Conservation (phyloP, 768 basidiomycete species). For the Candolleomyces efflorescens region DNA sequence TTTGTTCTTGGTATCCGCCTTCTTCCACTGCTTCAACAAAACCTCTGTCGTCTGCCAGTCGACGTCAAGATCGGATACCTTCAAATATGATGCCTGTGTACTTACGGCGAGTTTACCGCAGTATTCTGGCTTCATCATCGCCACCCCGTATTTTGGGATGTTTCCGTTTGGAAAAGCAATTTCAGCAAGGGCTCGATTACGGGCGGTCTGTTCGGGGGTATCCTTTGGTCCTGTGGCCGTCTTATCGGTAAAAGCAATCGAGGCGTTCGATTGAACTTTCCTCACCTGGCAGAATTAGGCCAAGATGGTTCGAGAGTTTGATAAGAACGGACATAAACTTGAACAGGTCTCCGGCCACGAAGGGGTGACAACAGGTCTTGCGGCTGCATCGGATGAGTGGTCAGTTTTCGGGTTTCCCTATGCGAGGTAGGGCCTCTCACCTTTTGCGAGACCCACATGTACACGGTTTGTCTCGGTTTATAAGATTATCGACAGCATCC, state of each 20-base stretch:
- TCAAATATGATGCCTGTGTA: too few relatives aligned
- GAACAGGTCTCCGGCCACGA: constrained; percentile 64
- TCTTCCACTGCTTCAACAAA: constrained; percentile 63
- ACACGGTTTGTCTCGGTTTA: constrained; percentile 69
- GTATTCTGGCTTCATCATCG: constrained; percentile 57
- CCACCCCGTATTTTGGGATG: constrained; percentile 56
- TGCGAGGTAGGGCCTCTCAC: constrained; percentile 32
- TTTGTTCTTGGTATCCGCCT: constrained; percentile 62
- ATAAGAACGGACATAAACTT: constrained; percentile 79
- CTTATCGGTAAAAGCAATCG: background rate
- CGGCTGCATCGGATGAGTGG: constrained; percentile 23
- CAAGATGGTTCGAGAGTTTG: constrained; percentile 87
- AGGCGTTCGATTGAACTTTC: background rate
- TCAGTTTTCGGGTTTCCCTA: background rate
- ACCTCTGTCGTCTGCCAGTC: constrained; percentile 55
- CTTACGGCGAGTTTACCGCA: constrained; percentile 86
- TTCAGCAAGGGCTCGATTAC: constrained; percentile 59
- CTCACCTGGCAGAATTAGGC: constrained; percentile 76
- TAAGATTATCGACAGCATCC: constrained; percentile 63
- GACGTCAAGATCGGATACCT: background rate
- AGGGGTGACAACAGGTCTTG: constrained; percentile 38
- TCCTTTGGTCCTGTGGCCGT: constrained; percentile 56
- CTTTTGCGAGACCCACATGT: constrained; percentile 58
- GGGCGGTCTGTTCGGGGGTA: constrained; percentile 52
- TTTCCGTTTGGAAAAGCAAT: constrained; percentile 57